Evolutionary conservation across 306 rosid genomes (phyloP), one percentile per base, ranked within the genome.

Genomic region (Quercus engelmannii): DNA sequence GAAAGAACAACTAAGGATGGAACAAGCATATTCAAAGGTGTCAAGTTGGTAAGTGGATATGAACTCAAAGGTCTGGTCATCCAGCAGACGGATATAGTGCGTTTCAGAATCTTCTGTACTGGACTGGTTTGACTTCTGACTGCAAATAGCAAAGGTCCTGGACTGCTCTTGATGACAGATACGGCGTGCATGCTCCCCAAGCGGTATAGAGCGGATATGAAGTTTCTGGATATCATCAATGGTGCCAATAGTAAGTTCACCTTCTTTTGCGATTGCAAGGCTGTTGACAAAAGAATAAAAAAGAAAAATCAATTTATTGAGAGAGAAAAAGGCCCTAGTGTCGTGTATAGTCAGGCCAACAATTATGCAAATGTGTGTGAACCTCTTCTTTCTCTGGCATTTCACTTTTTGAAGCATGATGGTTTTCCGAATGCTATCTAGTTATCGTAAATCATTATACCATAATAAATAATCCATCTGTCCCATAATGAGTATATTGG

Each of bases 141-240:
- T 90, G 83, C 93, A 90, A 74, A 96, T 85, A 25, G 94, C 98
- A 83, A 96, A 96, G 28, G 97, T 91, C 83, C 96, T 88, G 58
- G 99, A 90, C 86, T 96, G 98, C 90, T 96, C 98, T 89, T 96
- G 99, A 85, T 96, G 99, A 81, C 96, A 91, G 67, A 95, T 95
- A 35, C 99, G 94, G 0, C 96, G 92, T 30, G 98, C 94, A 43
- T 95, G 99, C 87, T 93, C 99, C 74, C 98, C 98, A 23, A 96
- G 86, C 20, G 97, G 98, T 70, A 96, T 91, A 75, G 99, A 85
- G 71, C 99, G 98, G 74, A 96, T 96, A 80, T 96, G 99, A 76
- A 96, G 99, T 86, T 96, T 96, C 86, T 93, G 99, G 79, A 96
- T 96, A 84, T 95, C 98, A 78, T 95, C 99, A 71, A 96, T 96